These are phyloP conservation scores for Penicillium sp. DNA, from an alignment of 2,329 filamentous ascomycete genomes.

Conservation along the genomic window DNA sequence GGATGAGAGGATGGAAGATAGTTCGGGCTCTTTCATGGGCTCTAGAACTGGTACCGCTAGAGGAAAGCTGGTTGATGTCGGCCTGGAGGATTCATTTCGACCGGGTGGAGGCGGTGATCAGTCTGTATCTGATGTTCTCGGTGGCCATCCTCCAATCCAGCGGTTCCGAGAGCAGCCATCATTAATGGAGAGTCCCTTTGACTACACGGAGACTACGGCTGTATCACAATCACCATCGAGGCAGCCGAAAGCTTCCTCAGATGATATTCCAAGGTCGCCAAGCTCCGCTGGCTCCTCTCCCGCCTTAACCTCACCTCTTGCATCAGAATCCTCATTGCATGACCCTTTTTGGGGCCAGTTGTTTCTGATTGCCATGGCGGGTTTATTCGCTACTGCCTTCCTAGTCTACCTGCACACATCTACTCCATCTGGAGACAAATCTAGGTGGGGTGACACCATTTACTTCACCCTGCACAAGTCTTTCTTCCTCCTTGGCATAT, in stretches of 20 bases:
- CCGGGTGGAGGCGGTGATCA: constrained; percentile 50
- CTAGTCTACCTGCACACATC: constrained; percentile 89
- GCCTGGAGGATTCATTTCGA: constrained; percentile 69
- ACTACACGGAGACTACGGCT: constrained; percentile 42
- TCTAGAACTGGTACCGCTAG: constrained; percentile 61
- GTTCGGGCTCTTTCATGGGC: constrained; percentile 31
- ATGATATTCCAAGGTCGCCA: constrained; percentile 50
- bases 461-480: constrained; percentile 87
- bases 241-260: constrained; percentile 55
- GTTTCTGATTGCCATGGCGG: constrained; percentile 82
- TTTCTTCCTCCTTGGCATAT: constrained; percentile 85
- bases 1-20: constrained; percentile 42
- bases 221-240: constrained; percentile 44
- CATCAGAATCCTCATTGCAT: constrained; percentile 75
- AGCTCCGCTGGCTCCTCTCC: constrained; percentile 59
- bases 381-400: constrained; percentile 84
- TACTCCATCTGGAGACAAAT: constrained; percentile 67
- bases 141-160: constrained; percentile 60
- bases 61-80: constrained; percentile 79
- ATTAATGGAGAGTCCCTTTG: constrained; percentile 41
- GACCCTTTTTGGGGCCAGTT: constrained; percentile 92
- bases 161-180: constrained; percentile 56
- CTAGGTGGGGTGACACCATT: constrained; percentile 82
- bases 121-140: constrained; percentile 43
- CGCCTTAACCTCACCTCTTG: constrained; percentile 60